Conservation (phyloP, 305 asterid genomes). For the Fraxinus floribunda region DNA sequence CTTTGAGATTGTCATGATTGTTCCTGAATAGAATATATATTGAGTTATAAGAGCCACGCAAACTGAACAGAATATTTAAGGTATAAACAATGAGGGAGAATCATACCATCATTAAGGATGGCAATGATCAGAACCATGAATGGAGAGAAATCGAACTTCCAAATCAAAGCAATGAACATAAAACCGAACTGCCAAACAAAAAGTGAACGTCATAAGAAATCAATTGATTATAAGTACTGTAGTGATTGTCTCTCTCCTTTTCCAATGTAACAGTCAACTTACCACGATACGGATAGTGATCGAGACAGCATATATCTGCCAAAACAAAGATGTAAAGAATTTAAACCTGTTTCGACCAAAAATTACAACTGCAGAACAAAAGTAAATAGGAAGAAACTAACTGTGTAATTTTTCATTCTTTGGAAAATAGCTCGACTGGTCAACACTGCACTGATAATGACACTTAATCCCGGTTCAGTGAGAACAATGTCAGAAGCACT, state of each 20-base stretch:
- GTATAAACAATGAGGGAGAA: background rate
- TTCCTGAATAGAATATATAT: conserved; percentile 41
- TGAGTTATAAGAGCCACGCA: background rate
- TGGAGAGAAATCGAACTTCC: conserved; percentile 90
- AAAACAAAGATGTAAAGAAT: background rate
- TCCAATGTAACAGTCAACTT: conserved; percentile 28
- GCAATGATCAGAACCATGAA: conserved; percentile 95
- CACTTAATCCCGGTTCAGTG: conserved; percentile 55
- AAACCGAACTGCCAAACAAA: conserved; percentile 67
- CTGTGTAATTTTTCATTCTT: conserved; percentile 68
- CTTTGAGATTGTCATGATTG: conserved; percentile 86
- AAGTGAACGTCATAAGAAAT: conserved; percentile 3
- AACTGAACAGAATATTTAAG: background rate
- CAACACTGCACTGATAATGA: conserved; percentile 55
- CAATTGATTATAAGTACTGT: conserved; percentile 6
- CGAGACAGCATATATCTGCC: conserved; percentile 92
- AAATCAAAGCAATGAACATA: conserved; percentile 84
- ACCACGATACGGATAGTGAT: conserved; percentile 96
- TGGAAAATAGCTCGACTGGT: conserved; percentile 62
- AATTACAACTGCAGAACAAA: background rate
- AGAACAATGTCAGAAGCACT: conserved; percentile 61
- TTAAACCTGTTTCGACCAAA: background rate
- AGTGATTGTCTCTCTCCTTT: background rate
- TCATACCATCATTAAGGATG: conserved; percentile 79
- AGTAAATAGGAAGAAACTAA: conserved; percentile 25